Evolutionary conservation across 139 green algal species (phyloP).

Genomic region (Parachlorella kessleri): DNA sequence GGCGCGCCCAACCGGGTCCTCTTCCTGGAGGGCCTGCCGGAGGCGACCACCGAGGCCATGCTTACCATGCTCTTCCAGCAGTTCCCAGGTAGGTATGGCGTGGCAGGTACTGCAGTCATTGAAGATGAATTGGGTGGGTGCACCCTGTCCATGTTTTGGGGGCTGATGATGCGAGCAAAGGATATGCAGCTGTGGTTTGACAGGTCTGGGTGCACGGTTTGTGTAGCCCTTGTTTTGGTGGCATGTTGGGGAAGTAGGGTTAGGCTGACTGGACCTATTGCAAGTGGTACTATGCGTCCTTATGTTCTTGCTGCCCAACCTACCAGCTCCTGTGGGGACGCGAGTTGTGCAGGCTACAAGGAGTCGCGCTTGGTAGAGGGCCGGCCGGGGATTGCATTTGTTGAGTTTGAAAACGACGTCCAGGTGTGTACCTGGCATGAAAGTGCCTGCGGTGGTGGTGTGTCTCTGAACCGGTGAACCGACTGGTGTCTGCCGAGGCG

Average conservation of each 20-base stretch:
- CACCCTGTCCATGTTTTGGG: not conserved
- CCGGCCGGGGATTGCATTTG: conserved; percentile 95
- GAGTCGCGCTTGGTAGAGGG: conserved; percentile 91
- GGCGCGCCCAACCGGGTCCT: conserved; percentile 89
- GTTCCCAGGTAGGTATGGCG: conserved; percentile 61
- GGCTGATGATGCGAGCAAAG: no score
- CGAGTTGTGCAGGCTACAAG: conserved; percentile 86
- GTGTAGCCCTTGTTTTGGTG: no score
- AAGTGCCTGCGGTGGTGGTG: not conserved
- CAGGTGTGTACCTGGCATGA: conserved; percentile 10
- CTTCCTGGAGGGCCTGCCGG: conserved; percentile 94
- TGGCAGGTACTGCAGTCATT: not conserved
- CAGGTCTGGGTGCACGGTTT: no score
- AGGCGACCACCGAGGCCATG: conserved; percentile 87
- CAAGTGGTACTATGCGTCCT: no score
- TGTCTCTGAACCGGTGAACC: no score
- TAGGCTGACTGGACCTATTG: no score
- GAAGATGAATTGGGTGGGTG: not conserved
- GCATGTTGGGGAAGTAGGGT: no score
- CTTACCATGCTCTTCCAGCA: conserved; percentile 95
- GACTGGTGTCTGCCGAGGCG: no score
- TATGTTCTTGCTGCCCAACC: no score
- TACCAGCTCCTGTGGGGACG: no score
- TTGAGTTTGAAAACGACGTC: conserved; percentile 87
- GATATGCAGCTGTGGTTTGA: no score